phyloP scores from a whole-genome alignment of 106 monocot species.

The Acorus gramineus region DNA sequence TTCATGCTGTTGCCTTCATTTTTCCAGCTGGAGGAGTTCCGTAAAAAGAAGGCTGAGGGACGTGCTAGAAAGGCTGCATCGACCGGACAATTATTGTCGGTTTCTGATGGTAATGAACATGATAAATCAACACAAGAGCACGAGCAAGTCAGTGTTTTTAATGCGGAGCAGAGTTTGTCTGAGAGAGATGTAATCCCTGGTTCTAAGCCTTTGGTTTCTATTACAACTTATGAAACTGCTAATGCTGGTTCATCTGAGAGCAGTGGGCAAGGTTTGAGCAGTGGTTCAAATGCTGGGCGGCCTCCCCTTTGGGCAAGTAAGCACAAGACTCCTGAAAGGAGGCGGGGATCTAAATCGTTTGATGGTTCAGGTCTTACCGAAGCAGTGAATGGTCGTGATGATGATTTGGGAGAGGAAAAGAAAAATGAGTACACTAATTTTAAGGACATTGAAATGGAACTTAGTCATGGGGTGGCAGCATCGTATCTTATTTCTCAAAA shows the following conservation, averaged over 20 bases:
- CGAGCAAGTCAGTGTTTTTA: constrained; percentile 13
- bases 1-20: not conserved
- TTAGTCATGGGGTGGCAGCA: not conserved
- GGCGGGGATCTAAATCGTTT: constrained; percentile 8
- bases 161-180: not conserved
- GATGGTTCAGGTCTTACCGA: constrained; percentile 17
- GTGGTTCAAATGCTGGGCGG: not conserved
- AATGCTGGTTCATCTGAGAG: constrained; percentile 8
- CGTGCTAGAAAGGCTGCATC: constrained; percentile 38
- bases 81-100: constrained; percentile 27
- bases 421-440: constrained; percentile 18
- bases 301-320: too few relatives aligned
- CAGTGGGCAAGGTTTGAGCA: constrained; percentile 2
- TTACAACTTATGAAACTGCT: constrained; percentile 7
- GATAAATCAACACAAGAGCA: constrained; percentile 21
- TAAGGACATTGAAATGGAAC: constrained; percentile 7
- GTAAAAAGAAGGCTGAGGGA: constrained; percentile 63
- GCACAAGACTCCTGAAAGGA: constrained; percentile 3
- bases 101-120: constrained; percentile 18
- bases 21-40: constrained; percentile 73
- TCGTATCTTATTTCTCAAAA: constrained; percentile 8
- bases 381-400: constrained; percentile 33
- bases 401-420: constrained; percentile 11
- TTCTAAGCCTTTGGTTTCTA: constrained; percentile 3
- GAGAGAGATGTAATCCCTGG: not conserved